These are phyloP conservation scores for Conticribra weissflogii DNA, from an alignment of 108 stramenopile genomes.

Conservation along the genomic window DNA sequence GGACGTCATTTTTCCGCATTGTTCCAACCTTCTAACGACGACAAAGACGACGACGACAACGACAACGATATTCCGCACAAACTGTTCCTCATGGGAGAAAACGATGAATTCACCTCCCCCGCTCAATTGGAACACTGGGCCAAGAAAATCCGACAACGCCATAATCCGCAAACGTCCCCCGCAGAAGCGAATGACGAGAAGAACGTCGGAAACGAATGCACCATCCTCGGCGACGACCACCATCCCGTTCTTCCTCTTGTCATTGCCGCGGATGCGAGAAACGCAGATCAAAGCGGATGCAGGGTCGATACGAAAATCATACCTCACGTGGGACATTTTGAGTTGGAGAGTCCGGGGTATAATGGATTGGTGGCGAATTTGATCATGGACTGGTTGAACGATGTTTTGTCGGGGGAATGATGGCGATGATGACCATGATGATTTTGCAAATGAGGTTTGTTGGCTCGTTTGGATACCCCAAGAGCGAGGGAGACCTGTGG, in stretches of 20 bases:
- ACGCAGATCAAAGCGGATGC: not conserved
- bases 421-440: no score
- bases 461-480: no score
- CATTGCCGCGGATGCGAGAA: no score
- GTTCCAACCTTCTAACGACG: no score
- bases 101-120: conserved; percentile 29
- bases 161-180: not conserved
- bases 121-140: conserved; percentile 30
- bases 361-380: conserved; percentile 25
- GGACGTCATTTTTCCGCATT: conserved; percentile 32
- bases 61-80: conserved; percentile 1
- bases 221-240: no score
- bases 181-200: no score
- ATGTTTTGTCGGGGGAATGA: not conserved
- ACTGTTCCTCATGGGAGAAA: conserved; percentile 37
- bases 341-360: conserved; percentile 34
- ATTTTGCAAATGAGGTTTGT: no score
- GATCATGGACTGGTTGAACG: conserved; percentile 29
- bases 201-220: no score
- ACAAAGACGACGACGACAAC: no score
- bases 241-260: no score
- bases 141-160: conserved; percentile 1
- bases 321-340: conserved; percentile 36
- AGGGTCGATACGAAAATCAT: conserved; percentile 24
- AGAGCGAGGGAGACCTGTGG: no score